phyloP scores from a whole-genome alignment of 768 basidiomycete genomes.

The Boletus reticuloceps region DNA sequence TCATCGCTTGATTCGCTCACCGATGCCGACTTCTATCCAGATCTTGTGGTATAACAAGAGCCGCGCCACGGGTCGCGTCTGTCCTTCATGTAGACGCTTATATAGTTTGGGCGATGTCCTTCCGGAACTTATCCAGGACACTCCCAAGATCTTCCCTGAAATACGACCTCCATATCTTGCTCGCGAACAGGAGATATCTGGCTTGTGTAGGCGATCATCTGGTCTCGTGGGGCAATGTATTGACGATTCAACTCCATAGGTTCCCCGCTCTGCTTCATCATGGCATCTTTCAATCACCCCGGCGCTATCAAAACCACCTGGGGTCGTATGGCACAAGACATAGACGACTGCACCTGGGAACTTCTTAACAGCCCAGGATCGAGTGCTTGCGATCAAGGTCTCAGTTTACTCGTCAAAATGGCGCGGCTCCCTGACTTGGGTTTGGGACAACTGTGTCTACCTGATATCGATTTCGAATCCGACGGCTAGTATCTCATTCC shows the following conservation, averaged over 20 bases:
- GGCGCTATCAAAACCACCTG: constrained; percentile 62
- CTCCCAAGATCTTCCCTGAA: constrained; percentile 12
- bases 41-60: constrained; percentile 88
- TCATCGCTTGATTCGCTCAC: not conserved
- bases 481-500: constrained; percentile 9
- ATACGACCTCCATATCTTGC: constrained; percentile 39
- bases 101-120: constrained; percentile 69
- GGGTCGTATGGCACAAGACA: constrained; percentile 67
- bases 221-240: not conserved
- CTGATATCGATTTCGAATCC: constrained; percentile 28
- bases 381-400: constrained; percentile 35
- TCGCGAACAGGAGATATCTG: constrained; percentile 71
- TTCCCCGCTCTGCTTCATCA: constrained; percentile 73
- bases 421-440: constrained; percentile 72
- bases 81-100: constrained; percentile 73
- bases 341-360: constrained; percentile 65
- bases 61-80: constrained; percentile 64
- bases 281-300: constrained; percentile 66
- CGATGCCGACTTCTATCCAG: constrained; percentile 33
- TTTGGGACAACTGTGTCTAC: constrained; percentile 54
- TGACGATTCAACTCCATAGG: constrained; percentile 40
- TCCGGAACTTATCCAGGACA: constrained; percentile 41
- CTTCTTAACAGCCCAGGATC: constrained; percentile 47
- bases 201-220: constrained; percentile 56
- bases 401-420: constrained; percentile 74